Conservation (phyloP, 2,329 filamentous ascomycete genomes). For the Byssothecium circinans region DNA sequence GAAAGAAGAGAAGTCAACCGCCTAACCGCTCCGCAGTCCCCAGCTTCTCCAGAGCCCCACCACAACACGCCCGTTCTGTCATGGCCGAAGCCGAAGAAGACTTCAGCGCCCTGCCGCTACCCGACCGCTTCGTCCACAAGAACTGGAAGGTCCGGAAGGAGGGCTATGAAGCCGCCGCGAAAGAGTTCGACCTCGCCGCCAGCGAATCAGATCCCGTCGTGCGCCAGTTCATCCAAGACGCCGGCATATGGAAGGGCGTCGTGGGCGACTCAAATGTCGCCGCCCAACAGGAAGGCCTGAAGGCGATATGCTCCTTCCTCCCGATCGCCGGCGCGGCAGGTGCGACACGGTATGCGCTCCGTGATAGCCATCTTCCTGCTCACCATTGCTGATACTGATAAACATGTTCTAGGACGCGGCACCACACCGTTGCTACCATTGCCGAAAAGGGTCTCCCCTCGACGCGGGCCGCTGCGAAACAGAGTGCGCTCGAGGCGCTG, state of each 20-base stretch:
- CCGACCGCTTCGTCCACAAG: constrained; percentile 85
- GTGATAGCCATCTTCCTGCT: no score
- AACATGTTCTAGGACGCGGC: constrained; percentile 63
- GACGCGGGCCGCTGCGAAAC: constrained; percentile 84
- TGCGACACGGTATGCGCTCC: constrained; percentile 61
- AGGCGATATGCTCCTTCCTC: constrained; percentile 85
- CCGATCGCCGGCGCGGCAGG: constrained; percentile 85
- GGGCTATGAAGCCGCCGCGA: constrained; percentile 89
- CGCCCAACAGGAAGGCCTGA: constrained; percentile 90
- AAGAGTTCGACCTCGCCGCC: constrained; percentile 80
- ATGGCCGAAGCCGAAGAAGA: constrained; percentile 88
- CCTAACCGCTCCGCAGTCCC: neutral
- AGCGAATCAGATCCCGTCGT: constrained; percentile 86
- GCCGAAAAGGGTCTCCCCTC: constrained; percentile 90
- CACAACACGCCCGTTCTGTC: constrained; percentile 16
- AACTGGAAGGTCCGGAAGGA: constrained; percentile 97
- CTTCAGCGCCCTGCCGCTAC: constrained; percentile 72
- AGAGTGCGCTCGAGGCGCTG: constrained; percentile 81
- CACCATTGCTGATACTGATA: no score
- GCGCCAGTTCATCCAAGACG: constrained; percentile 81
- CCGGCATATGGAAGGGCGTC: constrained; percentile 86
- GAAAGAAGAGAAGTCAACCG: no score
- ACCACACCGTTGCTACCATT: constrained; percentile 73
- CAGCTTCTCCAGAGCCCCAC: constrained; percentile 2
- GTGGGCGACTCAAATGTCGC: constrained; percentile 95